Conservation (phyloP, 352 stramenopile species). For the Globisporangium alternatum region DNA sequence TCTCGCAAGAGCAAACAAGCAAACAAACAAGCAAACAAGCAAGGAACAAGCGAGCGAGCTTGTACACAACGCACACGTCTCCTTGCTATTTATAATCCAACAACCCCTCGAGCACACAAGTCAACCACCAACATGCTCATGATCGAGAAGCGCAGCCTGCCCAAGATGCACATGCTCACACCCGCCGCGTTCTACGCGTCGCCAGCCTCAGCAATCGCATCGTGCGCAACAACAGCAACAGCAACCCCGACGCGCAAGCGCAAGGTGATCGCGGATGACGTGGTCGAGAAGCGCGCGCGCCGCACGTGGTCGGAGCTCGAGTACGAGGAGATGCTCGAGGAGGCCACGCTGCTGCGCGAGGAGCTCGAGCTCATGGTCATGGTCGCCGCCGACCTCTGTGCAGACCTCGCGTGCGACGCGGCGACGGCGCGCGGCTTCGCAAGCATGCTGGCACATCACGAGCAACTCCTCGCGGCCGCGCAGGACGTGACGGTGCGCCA, state of each 20-base stretch:
- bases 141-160: conserved; percentile 15
- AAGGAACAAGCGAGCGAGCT: neutral
- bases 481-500: conserved; percentile 50
- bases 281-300: conserved; percentile 41
- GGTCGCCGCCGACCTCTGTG: conserved; percentile 53
- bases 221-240: neutral
- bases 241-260: conserved; percentile 33
- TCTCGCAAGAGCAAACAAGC: neutral
- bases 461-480: conserved; percentile 43
- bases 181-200: conserved; percentile 8
- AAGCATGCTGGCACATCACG: conserved; percentile 33
- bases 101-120: neutral
- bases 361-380: conserved; percentile 67
- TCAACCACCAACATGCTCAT: conserved; percentile 10
- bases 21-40: neutral
- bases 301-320: conserved; percentile 64
- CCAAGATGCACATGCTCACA: conserved; percentile 16
- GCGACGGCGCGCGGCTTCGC: conserved; percentile 29
- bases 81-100: conserved; percentile 7
- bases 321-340: conserved; percentile 71
- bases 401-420: conserved; percentile 43
- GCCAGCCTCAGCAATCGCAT: neutral
- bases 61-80: neutral
- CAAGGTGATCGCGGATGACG: conserved; percentile 39
- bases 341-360: conserved; percentile 62